These are phyloP conservation scores for Mycena sp. DNA, from an alignment of 1,284 basidiomycete species.

Conservation along the genomic window DNA sequence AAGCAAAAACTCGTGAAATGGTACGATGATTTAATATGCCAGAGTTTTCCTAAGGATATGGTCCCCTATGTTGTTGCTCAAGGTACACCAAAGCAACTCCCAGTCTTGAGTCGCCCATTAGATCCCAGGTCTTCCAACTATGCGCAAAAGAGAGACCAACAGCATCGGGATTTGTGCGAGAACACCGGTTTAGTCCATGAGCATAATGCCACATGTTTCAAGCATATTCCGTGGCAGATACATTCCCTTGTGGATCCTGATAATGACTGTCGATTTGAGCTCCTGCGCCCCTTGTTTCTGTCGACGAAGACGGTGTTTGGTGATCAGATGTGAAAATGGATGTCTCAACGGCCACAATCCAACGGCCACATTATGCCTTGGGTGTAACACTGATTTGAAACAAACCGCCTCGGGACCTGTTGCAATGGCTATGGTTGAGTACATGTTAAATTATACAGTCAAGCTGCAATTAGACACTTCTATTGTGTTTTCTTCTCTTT, in stretches of 20 bases:
- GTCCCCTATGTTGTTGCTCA: background rate
- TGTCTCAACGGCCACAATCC: background rate
- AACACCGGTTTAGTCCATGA: background rate
- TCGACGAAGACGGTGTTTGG: background rate
- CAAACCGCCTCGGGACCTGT: constrained; percentile 12
- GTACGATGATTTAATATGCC: background rate
- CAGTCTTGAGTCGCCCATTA: background rate
- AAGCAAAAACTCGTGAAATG: background rate
- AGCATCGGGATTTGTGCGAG: background rate
- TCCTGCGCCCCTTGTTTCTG: background rate
- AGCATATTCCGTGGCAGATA: background rate
- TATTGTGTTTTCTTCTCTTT: no score
- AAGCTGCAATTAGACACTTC: background rate
- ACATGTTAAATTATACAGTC: constrained; percentile 13
- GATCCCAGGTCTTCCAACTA: background rate
- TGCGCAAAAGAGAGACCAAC: background rate
- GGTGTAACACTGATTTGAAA: constrained; percentile 19
- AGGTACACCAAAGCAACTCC: background rate
- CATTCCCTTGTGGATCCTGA: background rate
- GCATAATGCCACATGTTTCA: background rate
- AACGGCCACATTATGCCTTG: background rate
- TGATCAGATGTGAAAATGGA: background rate
- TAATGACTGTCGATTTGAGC: background rate
- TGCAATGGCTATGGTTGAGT: constrained; percentile 21
- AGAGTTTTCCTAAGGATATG: background rate